phyloP scores from a whole-genome alignment of 108 stramenopile genomes.

The Discostella stelligeroides region DNA sequence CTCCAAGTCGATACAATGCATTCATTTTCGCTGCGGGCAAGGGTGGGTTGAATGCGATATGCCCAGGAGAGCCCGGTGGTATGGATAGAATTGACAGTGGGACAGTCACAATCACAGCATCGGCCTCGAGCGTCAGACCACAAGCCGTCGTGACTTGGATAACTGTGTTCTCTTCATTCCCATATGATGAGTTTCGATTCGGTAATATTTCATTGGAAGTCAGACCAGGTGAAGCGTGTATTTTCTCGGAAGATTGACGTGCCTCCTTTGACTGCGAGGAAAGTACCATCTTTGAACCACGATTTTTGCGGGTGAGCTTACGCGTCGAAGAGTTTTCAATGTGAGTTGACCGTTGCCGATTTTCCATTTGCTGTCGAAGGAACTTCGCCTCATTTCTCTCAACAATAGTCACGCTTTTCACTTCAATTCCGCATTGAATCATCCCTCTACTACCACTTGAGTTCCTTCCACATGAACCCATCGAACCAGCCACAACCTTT shows the following conservation, averaged over 20 bases:
- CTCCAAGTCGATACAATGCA: constrained; percentile 83
- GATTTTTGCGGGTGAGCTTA: constrained; percentile 32
- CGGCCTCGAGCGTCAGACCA: constrained; percentile 75
- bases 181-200: constrained; percentile 25
- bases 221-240: background rate
- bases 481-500: background rate
- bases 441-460: constrained; percentile 15
- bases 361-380: constrained; percentile 1
- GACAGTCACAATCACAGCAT: constrained; percentile 83
- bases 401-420: constrained; percentile 40
- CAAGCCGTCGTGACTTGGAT: constrained; percentile 57
- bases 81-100: constrained; percentile 88
- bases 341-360: background rate
- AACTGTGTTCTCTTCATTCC: constrained; percentile 31
- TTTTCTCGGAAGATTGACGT: background rate
- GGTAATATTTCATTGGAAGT: background rate
- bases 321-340: constrained; percentile 25
- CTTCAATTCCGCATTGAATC: constrained; percentile 55
- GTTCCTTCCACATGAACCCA: background rate
- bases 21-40: constrained; percentile 67
- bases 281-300: constrained; percentile 27
- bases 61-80: constrained; percentile 47
- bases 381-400: constrained; percentile 46
- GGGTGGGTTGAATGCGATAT: constrained; percentile 75
- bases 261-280: background rate